These are phyloP conservation scores for Cercis canadensis DNA, from an alignment of 306 rosid genomes.

Conservation along the genomic window DNA sequence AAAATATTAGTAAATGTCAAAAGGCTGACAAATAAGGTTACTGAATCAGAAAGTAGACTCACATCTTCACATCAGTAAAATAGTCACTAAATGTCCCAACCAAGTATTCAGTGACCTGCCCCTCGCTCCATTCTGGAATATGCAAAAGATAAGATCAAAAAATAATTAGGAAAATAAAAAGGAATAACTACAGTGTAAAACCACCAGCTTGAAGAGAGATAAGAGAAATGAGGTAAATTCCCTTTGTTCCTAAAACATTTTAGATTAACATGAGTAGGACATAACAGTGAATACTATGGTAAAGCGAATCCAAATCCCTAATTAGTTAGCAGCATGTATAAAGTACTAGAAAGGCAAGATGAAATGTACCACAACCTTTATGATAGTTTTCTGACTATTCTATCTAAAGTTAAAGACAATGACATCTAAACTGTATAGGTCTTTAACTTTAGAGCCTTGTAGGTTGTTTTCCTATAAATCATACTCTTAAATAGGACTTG, in stretches of 20 bases:
- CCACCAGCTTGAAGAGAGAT: conserved; percentile 24
- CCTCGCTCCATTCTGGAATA: conserved; percentile 90
- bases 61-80: conserved; percentile 90
- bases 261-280: conserved; percentile 7
- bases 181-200: too few species aligned
- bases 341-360: conserved; percentile 26
- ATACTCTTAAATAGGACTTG: not conserved
- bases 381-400: conserved; percentile 12
- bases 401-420: conserved; percentile 20
- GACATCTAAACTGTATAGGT: not conserved
- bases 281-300: conserved; percentile 22
- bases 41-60: conserved; percentile 44
- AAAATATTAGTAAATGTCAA: conserved; percentile 1
- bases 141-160: conserved; percentile 20
- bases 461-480: not conserved
- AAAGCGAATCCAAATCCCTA: conserved; percentile 24
- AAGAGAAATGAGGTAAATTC: not conserved
- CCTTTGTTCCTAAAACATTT: conserved; percentile 16
- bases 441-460: too few species aligned
- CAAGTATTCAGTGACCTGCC: conserved; percentile 89
- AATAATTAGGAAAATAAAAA: too few species aligned
- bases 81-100: conserved; percentile 96
- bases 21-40: conserved; percentile 26
- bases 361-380: conserved; percentile 15
- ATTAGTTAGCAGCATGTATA: conserved; percentile 25